A percentile compares a stretch with the other conserved stretches of the same genome.
phyloP scores from a whole-genome alignment of 2,329 filamentous ascomycete species.

The Colletotrichum salicis region DNA sequence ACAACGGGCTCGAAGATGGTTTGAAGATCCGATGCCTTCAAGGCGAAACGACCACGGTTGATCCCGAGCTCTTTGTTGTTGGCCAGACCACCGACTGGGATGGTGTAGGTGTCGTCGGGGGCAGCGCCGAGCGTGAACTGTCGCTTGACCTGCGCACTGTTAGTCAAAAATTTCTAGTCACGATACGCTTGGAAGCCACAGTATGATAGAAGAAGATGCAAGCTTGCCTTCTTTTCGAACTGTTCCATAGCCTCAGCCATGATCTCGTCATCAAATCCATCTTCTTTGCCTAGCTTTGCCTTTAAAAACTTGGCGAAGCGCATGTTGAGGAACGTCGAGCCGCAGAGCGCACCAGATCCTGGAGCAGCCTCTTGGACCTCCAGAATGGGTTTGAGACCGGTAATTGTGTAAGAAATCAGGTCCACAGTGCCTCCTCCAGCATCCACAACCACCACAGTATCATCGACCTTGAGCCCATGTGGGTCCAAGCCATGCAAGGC shows the following conservation, averaged over 20 bases:
- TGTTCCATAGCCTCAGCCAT: conserved; percentile 52
- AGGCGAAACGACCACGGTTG: conserved; percentile 47
- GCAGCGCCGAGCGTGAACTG: conserved; percentile 45
- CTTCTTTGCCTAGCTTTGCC: conserved; percentile 54
- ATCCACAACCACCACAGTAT: conserved; percentile 64
- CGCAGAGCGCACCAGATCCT: conserved; percentile 61
- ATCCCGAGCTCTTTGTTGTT: conserved; percentile 51
- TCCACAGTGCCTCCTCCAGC: conserved; percentile 66
- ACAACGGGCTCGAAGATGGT: conserved; percentile 58
- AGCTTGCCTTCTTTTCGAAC: conserved; percentile 53
- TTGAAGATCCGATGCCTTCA: conserved; percentile 52
- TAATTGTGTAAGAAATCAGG: conserved; percentile 63
- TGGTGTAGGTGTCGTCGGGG: conserved; percentile 49
- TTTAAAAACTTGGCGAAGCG: conserved; percentile 57
- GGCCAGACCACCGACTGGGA: conserved; percentile 49
- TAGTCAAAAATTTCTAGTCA: conserved; percentile 38
- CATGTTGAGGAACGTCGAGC: conserved; percentile 60
- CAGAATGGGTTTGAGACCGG: conserved; percentile 53
- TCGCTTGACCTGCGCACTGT: conserved; percentile 43
- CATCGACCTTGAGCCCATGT: conserved; percentile 53
- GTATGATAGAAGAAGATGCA: conserved; percentile 30
- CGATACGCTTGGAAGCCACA: background rate
- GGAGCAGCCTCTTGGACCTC: conserved; percentile 60
- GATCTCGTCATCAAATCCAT: conserved; percentile 54
- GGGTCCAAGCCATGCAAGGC: conserved; percentile 56